Percentiles rank a stretch among this genome's conserved stretches.
Conservation (phyloP, 2,329 filamentous ascomycete genomes). For the Coniosporium tulheliwenetii region DNA sequence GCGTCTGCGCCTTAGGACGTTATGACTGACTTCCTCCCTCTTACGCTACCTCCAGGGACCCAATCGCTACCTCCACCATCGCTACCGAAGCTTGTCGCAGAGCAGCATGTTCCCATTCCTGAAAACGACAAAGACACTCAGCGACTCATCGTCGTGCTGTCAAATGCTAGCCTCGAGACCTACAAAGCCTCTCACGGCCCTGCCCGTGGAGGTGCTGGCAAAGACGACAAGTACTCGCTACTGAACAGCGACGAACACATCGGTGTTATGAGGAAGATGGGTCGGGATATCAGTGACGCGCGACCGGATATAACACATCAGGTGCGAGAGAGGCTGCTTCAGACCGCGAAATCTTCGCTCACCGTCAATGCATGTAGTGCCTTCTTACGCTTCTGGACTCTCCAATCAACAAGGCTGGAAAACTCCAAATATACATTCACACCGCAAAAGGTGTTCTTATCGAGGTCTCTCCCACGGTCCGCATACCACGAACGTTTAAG, state of each 20-base stretch:
- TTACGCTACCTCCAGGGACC: conserved; percentile 35
- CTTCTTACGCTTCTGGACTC: conserved; percentile 93
- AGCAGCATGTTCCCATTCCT: conserved; percentile 76
- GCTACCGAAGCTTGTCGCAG: conserved; percentile 81
- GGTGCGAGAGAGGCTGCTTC: conserved; percentile 36
- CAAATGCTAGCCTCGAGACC: conserved; percentile 93
- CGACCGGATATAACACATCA: conserved; percentile 97
- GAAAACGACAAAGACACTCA: conserved; percentile 79
- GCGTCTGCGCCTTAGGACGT: conserved; percentile 8
- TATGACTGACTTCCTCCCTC: conserved; percentile 6
- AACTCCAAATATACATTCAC: conserved; percentile 96
- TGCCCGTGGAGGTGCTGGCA: conserved; percentile 44
- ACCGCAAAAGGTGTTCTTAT: conserved; percentile 95
- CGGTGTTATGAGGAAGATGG: conserved; percentile 98
- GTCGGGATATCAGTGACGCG: conserved; percentile 93
- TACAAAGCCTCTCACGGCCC: conserved; percentile 78
- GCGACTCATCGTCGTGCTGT: conserved; percentile 86
- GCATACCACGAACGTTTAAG: conserved; percentile 97
- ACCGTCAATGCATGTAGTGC: conserved; percentile 43
- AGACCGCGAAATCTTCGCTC: conserved; percentile 1
- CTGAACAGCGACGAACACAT: conserved; percentile 99
- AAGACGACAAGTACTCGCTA: conserved; percentile 91
- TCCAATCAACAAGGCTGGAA: conserved; percentile 95
- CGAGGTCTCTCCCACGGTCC: conserved; percentile 93
- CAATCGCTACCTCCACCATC: conserved; percentile 88